A percentile compares a stretch with the other conserved stretches of the same genome.
These are phyloP conservation scores for Podospora pseudoanserina DNA, from an alignment of 495 filamentous ascomycete genomes.

Conservation along the genomic window DNA sequence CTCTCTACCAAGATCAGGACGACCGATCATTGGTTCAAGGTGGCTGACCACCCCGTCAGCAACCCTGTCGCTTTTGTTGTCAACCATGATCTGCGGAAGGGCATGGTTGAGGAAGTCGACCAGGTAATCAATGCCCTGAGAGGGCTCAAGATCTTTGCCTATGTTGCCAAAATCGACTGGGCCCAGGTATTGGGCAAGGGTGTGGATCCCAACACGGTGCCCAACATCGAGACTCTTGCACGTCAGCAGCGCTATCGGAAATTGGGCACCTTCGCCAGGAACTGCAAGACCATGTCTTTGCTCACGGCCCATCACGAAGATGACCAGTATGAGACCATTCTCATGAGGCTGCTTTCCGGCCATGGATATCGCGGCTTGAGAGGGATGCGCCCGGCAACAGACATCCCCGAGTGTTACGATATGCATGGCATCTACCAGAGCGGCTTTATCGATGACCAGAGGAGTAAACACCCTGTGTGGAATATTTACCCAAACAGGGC, in stretches of 20 bases:
- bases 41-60: conserved; percentile 38
- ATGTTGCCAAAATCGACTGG: conserved; percentile 40
- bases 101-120: conserved; percentile 64
- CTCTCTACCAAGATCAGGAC: conserved; percentile 53
- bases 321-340: conserved; percentile 82
- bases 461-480: conserved; percentile 23
- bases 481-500: conserved; percentile 19
- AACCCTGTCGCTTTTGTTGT: conserved; percentile 66
- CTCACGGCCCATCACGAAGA: conserved; percentile 80
- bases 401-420: conserved; percentile 81
- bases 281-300: conserved; percentile 48
- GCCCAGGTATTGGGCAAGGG: conserved; percentile 12
- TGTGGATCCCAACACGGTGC: conserved; percentile 40
- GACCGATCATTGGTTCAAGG: conserved; percentile 23
- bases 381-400: conserved; percentile 60
- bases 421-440: conserved; percentile 68
- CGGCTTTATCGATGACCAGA: conserved; percentile 49
- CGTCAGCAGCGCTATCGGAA: conserved; percentile 69
- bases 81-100: conserved; percentile 69
- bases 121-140: conserved; percentile 54
- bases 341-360: conserved; percentile 65
- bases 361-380: conserved; percentile 61
- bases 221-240: conserved; percentile 75
- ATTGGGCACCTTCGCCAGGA: conserved; percentile 59
- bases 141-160: conserved; percentile 26